Base-by-base conservation (phyloP, 2,329 filamentous ascomycete genomes). In the Grosmannia huntii region DNA sequence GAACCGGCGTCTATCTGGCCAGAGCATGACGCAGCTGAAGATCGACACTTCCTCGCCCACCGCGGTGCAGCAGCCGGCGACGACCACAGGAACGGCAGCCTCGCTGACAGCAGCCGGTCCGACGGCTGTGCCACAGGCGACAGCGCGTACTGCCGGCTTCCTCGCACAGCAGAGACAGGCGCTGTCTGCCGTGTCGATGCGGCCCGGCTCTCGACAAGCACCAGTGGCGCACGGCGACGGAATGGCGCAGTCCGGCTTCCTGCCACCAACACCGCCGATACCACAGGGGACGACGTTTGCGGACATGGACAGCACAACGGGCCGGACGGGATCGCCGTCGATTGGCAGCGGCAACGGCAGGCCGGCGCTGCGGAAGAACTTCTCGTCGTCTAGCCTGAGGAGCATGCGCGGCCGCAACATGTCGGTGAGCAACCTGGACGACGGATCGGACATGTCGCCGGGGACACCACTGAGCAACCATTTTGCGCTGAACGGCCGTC, bases 21-120 rank as follows among this genome's bases (percentile, higher is more conserved):
- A 89, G 65, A 89, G 89, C 65, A 75, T 81, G 16, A 91, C 88
- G 68, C 87, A 91, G 66, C 75, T 97, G 55, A 95, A 90, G 72
- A 96, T 97, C 58, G 89, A 96, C 70, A 96, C 90, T 0, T 64
- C 68, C 10, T 71, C 70, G 61, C 60, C 36, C 3, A 36, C 33
- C 33, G 28, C 5, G 28, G 7, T 6, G 61, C 62, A 4, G 2
- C 53, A 28, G 41, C 54, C 28, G 10, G 49, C 21, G 16, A 36
- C 51, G 16, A 23, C 36, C 36, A 2, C 54, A n/a, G 41, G 44
- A 19, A 14, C 31, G 2, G 6, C 31, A 9, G 1, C 31, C 31
- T 33, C 31, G 9, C 2, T 10, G n/a, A 27, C 41, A n/a, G 5
- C 46, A 48, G 44, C 9, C 4, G 53, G 58, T 4, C 28, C 61